Evolutionary conservation across 2,329 filamentous ascomycete genomes (phyloP).

Genomic region (Trichoderma atroviride): DNA sequence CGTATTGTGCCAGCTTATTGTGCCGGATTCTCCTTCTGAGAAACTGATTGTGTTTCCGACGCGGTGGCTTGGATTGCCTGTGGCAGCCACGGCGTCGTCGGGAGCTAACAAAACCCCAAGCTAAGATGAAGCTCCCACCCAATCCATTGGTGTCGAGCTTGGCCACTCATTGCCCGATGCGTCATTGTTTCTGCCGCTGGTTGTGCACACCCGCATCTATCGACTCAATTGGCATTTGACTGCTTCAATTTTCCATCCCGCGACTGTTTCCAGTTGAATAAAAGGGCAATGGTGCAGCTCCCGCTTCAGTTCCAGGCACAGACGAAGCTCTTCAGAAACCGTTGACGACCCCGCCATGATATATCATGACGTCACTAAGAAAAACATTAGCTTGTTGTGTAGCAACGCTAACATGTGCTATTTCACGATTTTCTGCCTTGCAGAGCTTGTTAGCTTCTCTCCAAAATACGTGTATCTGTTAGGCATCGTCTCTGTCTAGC

Average conservation of each 20-base stretch:
- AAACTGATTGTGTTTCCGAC: not conserved
- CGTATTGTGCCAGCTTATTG: not conserved
- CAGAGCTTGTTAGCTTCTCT: too few species aligned
- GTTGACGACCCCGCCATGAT: constrained; percentile 7
- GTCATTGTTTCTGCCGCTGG: not conserved
- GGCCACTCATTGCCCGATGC: not conserved
- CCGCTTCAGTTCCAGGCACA: not conserved
- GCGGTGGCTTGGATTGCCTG: not conserved
- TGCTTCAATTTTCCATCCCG: not conserved
- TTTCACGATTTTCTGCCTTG: too few species aligned
- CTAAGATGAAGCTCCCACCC: not conserved
- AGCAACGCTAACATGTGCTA: too few species aligned
- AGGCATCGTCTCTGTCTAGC: not conserved
- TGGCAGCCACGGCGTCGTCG: not conserved
- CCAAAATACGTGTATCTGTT: not conserved
- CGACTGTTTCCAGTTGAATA: too few species aligned
- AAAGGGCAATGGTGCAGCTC: not conserved
- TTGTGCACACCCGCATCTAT: not conserved
- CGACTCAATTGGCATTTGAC: not conserved
- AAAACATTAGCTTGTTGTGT: not conserved
- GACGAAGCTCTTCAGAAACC: not conserved
- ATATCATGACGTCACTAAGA: constrained; percentile 17
- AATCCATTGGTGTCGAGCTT: not conserved
- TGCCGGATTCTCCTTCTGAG: not conserved
- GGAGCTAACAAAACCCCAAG: not conserved